Base-by-base conservation (phyloP, 352 stramenopile species). In the Pythium brassicae region DNA sequence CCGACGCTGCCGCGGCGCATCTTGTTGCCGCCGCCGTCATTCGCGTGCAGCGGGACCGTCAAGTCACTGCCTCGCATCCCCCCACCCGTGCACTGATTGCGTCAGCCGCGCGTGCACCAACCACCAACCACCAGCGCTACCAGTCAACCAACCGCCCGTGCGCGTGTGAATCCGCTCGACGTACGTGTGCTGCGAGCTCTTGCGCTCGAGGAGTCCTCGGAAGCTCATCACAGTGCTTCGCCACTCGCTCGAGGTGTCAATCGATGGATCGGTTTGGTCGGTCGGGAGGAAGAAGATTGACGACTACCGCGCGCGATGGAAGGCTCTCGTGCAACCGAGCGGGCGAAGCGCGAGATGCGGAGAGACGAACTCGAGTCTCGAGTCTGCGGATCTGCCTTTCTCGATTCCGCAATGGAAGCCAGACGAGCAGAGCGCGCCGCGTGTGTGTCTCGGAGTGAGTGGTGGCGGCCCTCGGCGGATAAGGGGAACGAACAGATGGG, bases 41-140 rank as follows among this genome's bases (percentile, higher is more conserved):
- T 51, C 19, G 61, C 63, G n/a, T 75, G 72, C 20, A 75, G 52
- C 27, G 67, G 67, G 25, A 75, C 61, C 3, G 43, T 67, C 19
- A 72, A 42, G 25, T 75, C 67, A 57, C 64, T 75, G 20, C 15
- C n/a, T 19, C 14, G 34, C 43, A 53, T 20, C 6, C 19, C 14
- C 6, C 5, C 3, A 14, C 40, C 12, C 14, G 2, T 8, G 22
- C 40, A 46, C 8, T 3, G n/a, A 7, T 20, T 14, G n/a, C 40
- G 40, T 46, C 7, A 25, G 40, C 23, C 40, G 6, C 4, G 6
- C 40, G 22, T 10, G 8, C 15, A 43, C 6, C 37, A 43, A 35
- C 37, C 37, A 43, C 17, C 17, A 46, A n/a, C 8, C 5, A 44
- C 19, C 39, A 22, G 29, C 29, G 29, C 29, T n/a, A n/a, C n/a